Evolutionary conservation across 2,329 filamentous ascomycete species (phyloP).

Genomic region (Aspergillus nomiae): DNA sequence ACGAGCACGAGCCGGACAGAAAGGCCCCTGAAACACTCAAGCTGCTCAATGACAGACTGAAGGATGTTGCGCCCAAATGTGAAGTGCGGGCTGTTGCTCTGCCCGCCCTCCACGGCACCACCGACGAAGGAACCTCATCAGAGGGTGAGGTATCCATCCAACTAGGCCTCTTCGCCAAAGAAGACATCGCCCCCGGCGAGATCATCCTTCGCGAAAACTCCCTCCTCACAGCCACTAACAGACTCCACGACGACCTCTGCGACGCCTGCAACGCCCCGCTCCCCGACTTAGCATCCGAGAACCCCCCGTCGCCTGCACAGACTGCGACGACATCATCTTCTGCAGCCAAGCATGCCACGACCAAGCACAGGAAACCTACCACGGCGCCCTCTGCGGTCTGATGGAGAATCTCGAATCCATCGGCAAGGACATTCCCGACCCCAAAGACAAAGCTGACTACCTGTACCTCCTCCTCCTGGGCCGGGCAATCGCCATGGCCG

Average conservation of each 20-base stretch:
- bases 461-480: constrained; percentile 63
- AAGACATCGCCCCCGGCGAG: constrained; percentile 76
- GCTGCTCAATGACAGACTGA: constrained; percentile 71
- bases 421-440: constrained; percentile 58
- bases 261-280: constrained; percentile 82
- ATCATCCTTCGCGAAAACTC: constrained; percentile 79
- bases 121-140: constrained; percentile 3
- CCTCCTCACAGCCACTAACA: constrained; percentile 84
- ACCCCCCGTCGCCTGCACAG: constrained; percentile 51
- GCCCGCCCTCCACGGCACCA: constrained; percentile 63
- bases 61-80: constrained; percentile 74
- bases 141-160: constrained; percentile 60
- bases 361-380: constrained; percentile 58
- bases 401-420: constrained; percentile 56
- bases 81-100: constrained; percentile 75
- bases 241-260: constrained; percentile 81
- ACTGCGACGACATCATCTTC: constrained; percentile 62
- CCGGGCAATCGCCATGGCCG: constrained; percentile 62
- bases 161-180: constrained; percentile 84
- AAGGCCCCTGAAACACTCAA: constrained; percentile 58
- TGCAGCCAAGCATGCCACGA: constrained; percentile 60
- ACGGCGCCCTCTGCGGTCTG: constrained; percentile 60
- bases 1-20: constrained; percentile 61
- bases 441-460: constrained; percentile 59
- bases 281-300: constrained; percentile 55